These are phyloP conservation scores for Pyrenula aspistea DNA, from an alignment of 495 filamentous ascomycete species.

Conservation along the genomic window DNA sequence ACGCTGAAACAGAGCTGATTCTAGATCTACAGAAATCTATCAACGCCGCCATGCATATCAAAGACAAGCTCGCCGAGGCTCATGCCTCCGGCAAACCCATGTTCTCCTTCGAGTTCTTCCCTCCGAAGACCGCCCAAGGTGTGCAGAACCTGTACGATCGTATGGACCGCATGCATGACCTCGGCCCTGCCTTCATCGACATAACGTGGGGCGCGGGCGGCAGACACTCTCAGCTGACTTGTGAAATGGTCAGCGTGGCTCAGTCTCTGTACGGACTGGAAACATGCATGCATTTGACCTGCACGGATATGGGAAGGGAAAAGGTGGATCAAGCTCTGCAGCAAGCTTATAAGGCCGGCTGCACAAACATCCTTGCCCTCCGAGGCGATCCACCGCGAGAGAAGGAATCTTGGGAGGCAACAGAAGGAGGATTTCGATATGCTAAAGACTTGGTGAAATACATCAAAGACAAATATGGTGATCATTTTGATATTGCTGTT, in stretches of 20 bases:
- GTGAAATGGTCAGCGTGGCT: slow-evolving; percentile 94
- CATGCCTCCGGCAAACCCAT: slow-evolving; percentile 61
- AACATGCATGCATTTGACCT: slow-evolving; percentile 98
- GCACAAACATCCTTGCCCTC: slow-evolving; percentile 93
- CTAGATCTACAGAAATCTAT: not conserved
- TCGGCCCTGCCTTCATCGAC: slow-evolving; percentile 92
- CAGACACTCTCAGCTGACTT: slow-evolving; percentile 77
- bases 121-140: slow-evolving; percentile 95
- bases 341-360: slow-evolving; percentile 86
- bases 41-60: slow-evolving; percentile 64
- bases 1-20: not conserved
- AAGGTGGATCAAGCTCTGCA: slow-evolving; percentile 83
- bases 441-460: slow-evolving; percentile 90
- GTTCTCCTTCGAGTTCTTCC: slow-evolving; percentile 99
- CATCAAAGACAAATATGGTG: slow-evolving; percentile 77
- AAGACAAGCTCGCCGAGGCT: slow-evolving; percentile 79
- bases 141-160: slow-evolving; percentile 99
- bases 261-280: slow-evolving; percentile 95
- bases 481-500: slow-evolving; percentile 96
- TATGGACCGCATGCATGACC: slow-evolving; percentile 96
- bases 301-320: slow-evolving; percentile 90
- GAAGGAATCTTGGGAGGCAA: slow-evolving; percentile 82
- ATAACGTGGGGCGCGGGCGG: slow-evolving; percentile 98
- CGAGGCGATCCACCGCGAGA: slow-evolving; percentile 93
- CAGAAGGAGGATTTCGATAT: slow-evolving; percentile 77